Evolutionary conservation across 2,329 filamentous ascomycete species (phyloP), one percentile per base, ranked within the genome.

Genomic region (Diaporthe longicolla): DNA sequence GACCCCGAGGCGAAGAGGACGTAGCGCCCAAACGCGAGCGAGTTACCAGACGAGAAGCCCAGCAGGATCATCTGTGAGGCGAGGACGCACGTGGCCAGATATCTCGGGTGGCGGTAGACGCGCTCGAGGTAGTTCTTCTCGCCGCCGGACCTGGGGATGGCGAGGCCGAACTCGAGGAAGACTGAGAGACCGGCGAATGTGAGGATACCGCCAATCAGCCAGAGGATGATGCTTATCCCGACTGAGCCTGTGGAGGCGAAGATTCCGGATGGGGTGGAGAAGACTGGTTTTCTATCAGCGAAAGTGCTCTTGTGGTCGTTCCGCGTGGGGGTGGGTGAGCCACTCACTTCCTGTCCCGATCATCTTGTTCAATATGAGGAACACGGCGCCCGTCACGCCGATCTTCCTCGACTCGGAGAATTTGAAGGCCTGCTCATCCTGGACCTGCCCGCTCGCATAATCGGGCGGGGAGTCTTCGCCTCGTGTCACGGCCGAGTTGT

Each of bases 111-210:
- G 2, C 85, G 85, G 81, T 91, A 92, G 21, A 90, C 88, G n/a
- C 88, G 85, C 78, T 92, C 90, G 63, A 92, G 87, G 78, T 92
- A 92, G 79, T 91, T 90, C 84, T 92, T 92, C 76, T 92, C 90
- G 26, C 91, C 91, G 19, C 91, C 90, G 19, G 89, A 91, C 48
- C 88, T 84, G 3, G 90, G 90, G 48, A 92, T 91, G 5, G 89
- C 89, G 5, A 90, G 85, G 32, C 90, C 90, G 77, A 91, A 92
- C 78, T 92, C 91, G 65, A 92, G 86, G 79, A 89, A 92, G 6
- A 93, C 89, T 71, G 87, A 88, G 17, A 92, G 83, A 29, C 90
- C 90, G 76, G 85, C 87, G 77, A 90, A 89, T 3, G 90, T 89
- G 32, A 92, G 82, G 65, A 91, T 81, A 37, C 86, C 86, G 24